These are phyloP conservation scores for Amanita molliuscula DNA, from an alignment of 768 basidiomycete species.

Conservation along the genomic window DNA sequence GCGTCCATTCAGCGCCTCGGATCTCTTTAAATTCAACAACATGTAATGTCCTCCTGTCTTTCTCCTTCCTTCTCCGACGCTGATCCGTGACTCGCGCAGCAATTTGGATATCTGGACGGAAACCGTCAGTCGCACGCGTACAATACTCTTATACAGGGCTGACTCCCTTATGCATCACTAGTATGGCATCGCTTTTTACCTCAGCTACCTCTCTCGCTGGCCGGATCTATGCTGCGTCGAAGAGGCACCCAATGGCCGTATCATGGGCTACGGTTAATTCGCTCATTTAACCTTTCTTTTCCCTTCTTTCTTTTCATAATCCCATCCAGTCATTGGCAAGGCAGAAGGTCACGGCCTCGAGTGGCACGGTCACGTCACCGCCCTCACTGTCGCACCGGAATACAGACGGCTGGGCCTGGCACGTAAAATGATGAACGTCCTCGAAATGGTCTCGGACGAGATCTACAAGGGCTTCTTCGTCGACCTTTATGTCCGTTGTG, in stretches of 20 bases:
- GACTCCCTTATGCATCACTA: constrained; percentile 16
- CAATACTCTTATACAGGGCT: neutral
- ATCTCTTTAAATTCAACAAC: constrained; percentile 90
- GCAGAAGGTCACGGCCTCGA: constrained; percentile 70
- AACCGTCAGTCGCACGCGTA: constrained; percentile 48
- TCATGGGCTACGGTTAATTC: constrained; percentile 92
- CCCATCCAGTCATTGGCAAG: constrained; percentile 75
- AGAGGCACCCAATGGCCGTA: constrained; percentile 67
- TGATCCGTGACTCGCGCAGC: constrained; percentile 26
- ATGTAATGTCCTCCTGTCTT: constrained; percentile 40
- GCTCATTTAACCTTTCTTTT: too few relatives aligned
- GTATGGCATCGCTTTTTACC: constrained; percentile 86
- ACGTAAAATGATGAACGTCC: constrained; percentile 73
- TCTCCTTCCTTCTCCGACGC: neutral
- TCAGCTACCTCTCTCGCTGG: constrained; percentile 85
- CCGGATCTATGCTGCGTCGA: constrained; percentile 83
- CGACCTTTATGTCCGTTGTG: constrained; percentile 90
- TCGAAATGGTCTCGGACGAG: constrained; percentile 79
- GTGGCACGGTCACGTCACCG: constrained; percentile 94
- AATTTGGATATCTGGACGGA: constrained; percentile 98
- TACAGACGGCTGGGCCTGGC: constrained; percentile 86
- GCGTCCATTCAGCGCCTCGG: constrained; percentile 78
- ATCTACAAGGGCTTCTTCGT: constrained; percentile 83
- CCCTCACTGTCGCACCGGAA: constrained; percentile 88
- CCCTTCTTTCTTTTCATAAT: neutral